Evolutionary conservation across 2,329 filamentous ascomycete genomes (phyloP), one percentile per base, ranked within the genome.

Genomic region (Bipolaris cookei): DNA sequence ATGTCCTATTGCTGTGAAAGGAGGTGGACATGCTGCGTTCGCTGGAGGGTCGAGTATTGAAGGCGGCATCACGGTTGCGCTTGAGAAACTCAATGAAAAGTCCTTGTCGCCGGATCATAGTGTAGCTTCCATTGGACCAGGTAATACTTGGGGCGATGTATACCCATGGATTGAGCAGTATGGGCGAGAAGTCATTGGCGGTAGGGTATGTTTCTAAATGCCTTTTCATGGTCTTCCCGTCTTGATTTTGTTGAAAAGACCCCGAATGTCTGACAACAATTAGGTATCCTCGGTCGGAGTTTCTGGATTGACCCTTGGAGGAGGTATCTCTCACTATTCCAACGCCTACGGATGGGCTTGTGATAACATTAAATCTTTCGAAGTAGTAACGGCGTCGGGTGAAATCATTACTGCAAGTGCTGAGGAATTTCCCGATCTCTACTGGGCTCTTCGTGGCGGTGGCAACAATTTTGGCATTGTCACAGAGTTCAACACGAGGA

Each of bases 1-100:
- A 46, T 76, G 72, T 42, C 67, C 64, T 76, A 79, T 80, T 51
- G 77, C 78, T 4, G 71, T 81, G 3, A 79, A 77, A 51, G 74
- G 77, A 23, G 65, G 65, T 5, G 67, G 70, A 1, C 70, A 72
- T 53, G 63, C 66, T 44, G 63, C 66, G 2, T 67, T 65, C 30
- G 65, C 65, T 21, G 72, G 71, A 8, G 58, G 63, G 10, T 73
- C 72, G 1, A 74, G 68, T 45, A 74, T 74, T 23, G 61, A 73
- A 8, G 65, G 62, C 28, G 73, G 73, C 13, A 69, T 76, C 7
- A 75, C 71, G 1, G 59, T 75, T 25, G 63, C 68, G 20, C 25
- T 76, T 39, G 58, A 70, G 28, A 65, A 62, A 7, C 28, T 75
- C 30, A 69, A 71, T 21, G 30, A 63, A 7, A 63, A 71, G 8